Conservation (phyloP, 2,329 filamentous ascomycete genomes). For the Sporothrix brunneoviolacea region DNA sequence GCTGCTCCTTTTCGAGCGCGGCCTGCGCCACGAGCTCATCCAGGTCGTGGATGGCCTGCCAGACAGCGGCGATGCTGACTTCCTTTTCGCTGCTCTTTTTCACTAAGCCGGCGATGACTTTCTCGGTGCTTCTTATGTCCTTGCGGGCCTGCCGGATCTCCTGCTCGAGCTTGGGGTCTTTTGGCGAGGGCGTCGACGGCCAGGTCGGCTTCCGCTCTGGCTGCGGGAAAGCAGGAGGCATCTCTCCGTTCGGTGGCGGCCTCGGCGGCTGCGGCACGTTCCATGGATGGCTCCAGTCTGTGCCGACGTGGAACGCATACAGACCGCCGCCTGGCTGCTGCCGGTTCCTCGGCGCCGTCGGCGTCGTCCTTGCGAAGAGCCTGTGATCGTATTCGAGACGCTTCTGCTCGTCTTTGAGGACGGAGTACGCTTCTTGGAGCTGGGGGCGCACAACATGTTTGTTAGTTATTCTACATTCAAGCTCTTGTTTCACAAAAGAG, state of each 20-base stretch:
- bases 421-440: slow-evolving; percentile 21
- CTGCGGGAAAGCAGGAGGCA: too few relatives aligned
- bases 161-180: slow-evolving; percentile 10
- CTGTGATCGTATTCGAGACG: slow-evolving; percentile 14
- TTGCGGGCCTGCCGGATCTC: slow-evolving; percentile 11
- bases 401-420: slow-evolving; percentile 15
- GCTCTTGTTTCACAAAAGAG: too few relatives aligned
- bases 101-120: neutral
- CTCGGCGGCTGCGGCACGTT: too few relatives aligned
- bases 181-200: neutral
- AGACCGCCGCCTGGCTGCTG: neutral
- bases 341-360: too few relatives aligned
- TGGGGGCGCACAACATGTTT: too few relatives aligned
- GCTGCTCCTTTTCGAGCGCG: neutral
- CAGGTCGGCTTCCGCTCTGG: neutral
- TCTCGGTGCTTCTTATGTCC: slow-evolving; percentile 1
- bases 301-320: neutral
- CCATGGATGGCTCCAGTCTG: too few relatives aligned
- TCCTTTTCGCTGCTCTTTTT: neutral
- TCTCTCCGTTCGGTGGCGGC: too few relatives aligned
- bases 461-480: too few relatives aligned
- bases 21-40: neutral
- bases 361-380: too few relatives aligned
- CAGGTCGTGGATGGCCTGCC: neutral
- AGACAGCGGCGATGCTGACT: neutral